A percentile compares a stretch with the other conserved stretches of the same genome.
Evolutionary conservation across 768 basidiomycete species (phyloP).

Genomic region (Boletus sp.): DNA sequence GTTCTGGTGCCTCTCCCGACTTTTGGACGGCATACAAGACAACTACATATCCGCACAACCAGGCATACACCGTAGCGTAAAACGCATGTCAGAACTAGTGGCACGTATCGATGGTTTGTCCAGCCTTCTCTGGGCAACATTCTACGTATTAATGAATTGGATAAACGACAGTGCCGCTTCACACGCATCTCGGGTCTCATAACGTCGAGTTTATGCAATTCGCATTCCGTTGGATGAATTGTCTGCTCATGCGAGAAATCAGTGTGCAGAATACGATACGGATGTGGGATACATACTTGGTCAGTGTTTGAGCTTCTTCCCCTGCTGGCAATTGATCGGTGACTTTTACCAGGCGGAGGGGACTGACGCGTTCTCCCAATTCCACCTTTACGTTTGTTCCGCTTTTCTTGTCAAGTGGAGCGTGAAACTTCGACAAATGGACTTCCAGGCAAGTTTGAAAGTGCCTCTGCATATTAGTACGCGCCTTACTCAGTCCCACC

Average conservation of each 20-base stretch:
- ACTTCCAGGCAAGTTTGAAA: slow-evolving; percentile 78
- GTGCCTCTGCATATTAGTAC: background rate
- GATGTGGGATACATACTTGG: slow-evolving; percentile 99
- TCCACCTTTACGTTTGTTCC: slow-evolving; percentile 97
- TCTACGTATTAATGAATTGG: background rate
- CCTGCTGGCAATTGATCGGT: background rate
- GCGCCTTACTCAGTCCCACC: background rate
- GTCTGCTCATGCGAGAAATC: slow-evolving; percentile 96
- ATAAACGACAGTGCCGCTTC: slow-evolving; percentile 65
- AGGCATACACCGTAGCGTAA: slow-evolving; percentile 91
- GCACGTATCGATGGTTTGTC: slow-evolving; percentile 79
- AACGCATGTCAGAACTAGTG: slow-evolving; percentile 92
- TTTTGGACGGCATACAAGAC: slow-evolving; percentile 96
- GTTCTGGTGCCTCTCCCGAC: slow-evolving; percentile 96
- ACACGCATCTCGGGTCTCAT: slow-evolving; percentile 81
- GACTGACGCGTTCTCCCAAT: slow-evolving; percentile 96
- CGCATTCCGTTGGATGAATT: slow-evolving; percentile 99
- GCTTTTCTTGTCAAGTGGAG: slow-evolving; percentile 97
- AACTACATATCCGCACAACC: slow-evolving; percentile 98
- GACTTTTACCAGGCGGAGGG: slow-evolving; percentile 79
- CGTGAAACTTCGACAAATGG: slow-evolving; percentile 90
- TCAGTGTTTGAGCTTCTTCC: slow-evolving; percentile 38
- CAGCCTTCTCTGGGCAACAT: background rate
- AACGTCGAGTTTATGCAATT: slow-evolving; percentile 99
- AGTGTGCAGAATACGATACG: slow-evolving; percentile 95